These are phyloP conservation scores for Arthromyces matolae DNA, from an alignment of 768 basidiomycete species.

Conservation along the genomic window DNA sequence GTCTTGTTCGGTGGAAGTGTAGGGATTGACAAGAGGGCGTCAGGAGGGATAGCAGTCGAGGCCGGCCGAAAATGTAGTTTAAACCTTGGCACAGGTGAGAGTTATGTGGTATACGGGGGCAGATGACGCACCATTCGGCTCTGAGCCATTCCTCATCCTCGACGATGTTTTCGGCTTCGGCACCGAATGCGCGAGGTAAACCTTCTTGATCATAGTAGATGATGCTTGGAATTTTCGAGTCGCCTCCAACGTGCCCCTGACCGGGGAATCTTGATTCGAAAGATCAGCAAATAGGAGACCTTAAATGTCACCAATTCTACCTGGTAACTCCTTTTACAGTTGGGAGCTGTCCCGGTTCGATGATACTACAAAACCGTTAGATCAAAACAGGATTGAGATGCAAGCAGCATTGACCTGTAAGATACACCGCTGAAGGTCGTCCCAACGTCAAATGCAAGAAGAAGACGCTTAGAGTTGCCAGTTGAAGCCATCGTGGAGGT, in stretches of 20 bases:
- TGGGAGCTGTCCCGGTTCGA: constrained; percentile 37
- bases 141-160: constrained; percentile 47
- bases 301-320: no score
- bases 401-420: constrained; percentile 26
- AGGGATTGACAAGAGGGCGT: constrained; percentile 8
- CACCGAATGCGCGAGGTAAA: constrained; percentile 39
- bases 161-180: constrained; percentile 43
- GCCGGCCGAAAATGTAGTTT: constrained; percentile 29
- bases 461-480: no score
- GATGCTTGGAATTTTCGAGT: constrained; percentile 48
- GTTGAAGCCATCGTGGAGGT: no score
- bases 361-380: constrained; percentile 23
- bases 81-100: no score
- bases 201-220: constrained; percentile 45
- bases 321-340: constrained; percentile 43
- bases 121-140: constrained; percentile 45
- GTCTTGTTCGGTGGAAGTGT: constrained; percentile 32
- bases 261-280: constrained; percentile 40
- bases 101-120: no score
- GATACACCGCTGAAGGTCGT: constrained; percentile 48
- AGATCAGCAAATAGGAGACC: no score
- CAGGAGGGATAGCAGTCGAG: no score
- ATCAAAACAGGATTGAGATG: not conserved
- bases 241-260: constrained; percentile 41
- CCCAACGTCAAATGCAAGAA: constrained; percentile 46